A percentile compares a stretch with the other conserved stretches of the same genome.
phyloP scores from a whole-genome alignment of 2,329 filamentous ascomycete species.

The Scopulariopsis brevicaulis region DNA sequence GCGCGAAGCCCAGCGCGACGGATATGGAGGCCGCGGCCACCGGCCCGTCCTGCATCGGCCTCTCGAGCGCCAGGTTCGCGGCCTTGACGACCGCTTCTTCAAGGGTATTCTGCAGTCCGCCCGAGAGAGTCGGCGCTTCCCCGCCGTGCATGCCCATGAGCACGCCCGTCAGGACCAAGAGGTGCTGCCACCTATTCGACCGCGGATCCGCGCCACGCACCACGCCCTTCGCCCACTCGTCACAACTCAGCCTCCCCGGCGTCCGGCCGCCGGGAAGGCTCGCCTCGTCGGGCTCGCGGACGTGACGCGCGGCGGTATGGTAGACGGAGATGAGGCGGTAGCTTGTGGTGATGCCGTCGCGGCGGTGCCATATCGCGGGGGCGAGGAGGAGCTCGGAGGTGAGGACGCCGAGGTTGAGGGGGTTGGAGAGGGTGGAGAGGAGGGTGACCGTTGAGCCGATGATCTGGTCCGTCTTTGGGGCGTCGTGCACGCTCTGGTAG shows the following conservation, averaged over 20 bases:
- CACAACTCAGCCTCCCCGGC: constrained; percentile 29
- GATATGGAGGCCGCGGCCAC: constrained; percentile 43
- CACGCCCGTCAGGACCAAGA: constrained; percentile 69
- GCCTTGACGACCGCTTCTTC: constrained; percentile 65
- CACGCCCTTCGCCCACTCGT: constrained; percentile 45
- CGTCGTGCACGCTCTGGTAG: constrained; percentile 42
- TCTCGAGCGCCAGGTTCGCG: constrained; percentile 60
- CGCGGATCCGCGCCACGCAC: constrained; percentile 45
- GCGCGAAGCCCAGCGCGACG: constrained; percentile 65
- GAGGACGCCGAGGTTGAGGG: constrained; percentile 61
- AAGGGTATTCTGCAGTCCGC: constrained; percentile 52
- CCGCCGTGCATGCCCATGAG: constrained; percentile 62
- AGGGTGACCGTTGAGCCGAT: constrained; percentile 57
- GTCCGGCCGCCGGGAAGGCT: constrained; percentile 12
- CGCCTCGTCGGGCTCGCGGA: constrained; percentile 28
- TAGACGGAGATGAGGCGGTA: constrained; percentile 60
- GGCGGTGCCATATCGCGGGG: constrained; percentile 57
- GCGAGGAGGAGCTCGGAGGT: constrained; percentile 62
- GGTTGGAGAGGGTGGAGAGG: constrained; percentile 59
- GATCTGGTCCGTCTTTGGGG: constrained; percentile 39
- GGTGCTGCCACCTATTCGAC: constrained; percentile 67
- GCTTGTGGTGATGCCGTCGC: constrained; percentile 49
- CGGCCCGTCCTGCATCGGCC: constrained; percentile 25
- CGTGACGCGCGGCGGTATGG: constrained; percentile 51
- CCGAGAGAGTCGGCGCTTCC: constrained; percentile 43